Evolutionary conservation across 306 rosid genomes (phyloP), one percentile per base, ranked within the genome.

Genomic region (Casuarina cunninghamiana): DNA sequence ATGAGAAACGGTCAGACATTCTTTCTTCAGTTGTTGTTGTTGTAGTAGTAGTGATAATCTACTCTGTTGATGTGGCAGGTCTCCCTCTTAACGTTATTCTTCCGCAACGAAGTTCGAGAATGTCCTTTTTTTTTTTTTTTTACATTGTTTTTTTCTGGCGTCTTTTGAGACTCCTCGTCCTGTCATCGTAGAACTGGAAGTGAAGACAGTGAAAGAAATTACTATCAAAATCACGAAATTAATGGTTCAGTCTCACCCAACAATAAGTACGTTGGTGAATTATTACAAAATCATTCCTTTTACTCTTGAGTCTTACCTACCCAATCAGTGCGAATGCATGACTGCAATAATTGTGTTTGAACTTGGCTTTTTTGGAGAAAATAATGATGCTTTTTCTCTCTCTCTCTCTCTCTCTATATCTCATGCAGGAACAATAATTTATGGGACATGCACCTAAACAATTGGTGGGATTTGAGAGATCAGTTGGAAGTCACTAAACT

Each of bases 401-500:
- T 53, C 7, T 53, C 19, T 16, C 21, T 53, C 3, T 50, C 12
- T 38, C 32, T 16, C 8, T 65, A 3, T 11, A 71, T 43, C 69
- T 81, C 84, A 71, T 76, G 82, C 74, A 84, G 77, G 69, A 73
- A 21, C 42, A 73, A 19, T 49, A 5, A 48, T 75, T 21, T 43
- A 65, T 51, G 17, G 43, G 44, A 69, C 53, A 77, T 72, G 74
- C 70, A 55, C 5, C 16, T 63, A 71, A 61, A 73, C 17, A 41
- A 35, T 37, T 45, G 61, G 54, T 65, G 21, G 39, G 39, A 71
- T 44, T 45, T 71, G 8, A 57, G 57, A 65, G 84, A 50, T 53
- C 75, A 82, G 87, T 88, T 86, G 88, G 91, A 85, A 77, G 86
- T 85, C 91, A 86, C 92, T 72, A 75, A 81, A 88, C 87, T 79